Conservation (phyloP, 768 basidiomycete species). For the Podaxis sp. region DNA sequence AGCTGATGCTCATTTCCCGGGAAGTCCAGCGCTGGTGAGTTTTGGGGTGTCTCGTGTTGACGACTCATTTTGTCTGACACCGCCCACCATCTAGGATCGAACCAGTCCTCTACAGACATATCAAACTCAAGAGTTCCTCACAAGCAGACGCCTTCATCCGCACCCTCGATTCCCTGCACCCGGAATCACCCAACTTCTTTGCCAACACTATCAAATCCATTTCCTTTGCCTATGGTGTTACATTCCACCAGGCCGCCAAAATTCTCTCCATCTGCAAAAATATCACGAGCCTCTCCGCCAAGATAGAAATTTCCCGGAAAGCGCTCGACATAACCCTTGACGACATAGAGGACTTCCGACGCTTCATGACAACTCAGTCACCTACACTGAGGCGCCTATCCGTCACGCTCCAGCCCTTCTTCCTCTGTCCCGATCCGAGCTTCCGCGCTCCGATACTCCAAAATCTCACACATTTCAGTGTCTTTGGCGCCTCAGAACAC, state of each 20-base stretch:
- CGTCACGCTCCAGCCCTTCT: slow-evolving; percentile 3
- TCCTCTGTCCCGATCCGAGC: slow-evolving; percentile 10
- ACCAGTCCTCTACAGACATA: slow-evolving; percentile 12
- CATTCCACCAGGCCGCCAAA: slow-evolving; percentile 11
- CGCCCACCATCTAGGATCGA: slow-evolving; percentile 1
- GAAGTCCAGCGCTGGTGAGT: slow-evolving; percentile 14
- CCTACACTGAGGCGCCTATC: slow-evolving; percentile 8
- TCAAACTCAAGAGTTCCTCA: slow-evolving; percentile 2
- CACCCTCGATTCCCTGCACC: neutral
- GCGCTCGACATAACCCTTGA: slow-evolving; percentile 4
- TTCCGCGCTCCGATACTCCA: slow-evolving; percentile 6
- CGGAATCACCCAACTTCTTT: neutral
- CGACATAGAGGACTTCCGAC: slow-evolving; percentile 3
- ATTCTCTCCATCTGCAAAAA: slow-evolving; percentile 7
- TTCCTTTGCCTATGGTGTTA: slow-evolving; percentile 13
- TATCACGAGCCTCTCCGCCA: slow-evolving; percentile 3
- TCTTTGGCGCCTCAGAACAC: slow-evolving; percentile 8
- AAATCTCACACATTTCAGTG: slow-evolving; percentile 10
- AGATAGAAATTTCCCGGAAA: neutral
- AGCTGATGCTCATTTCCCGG: slow-evolving; percentile 1
- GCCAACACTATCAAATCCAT: slow-evolving; percentile 9
- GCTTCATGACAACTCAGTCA: slow-evolving; percentile 1
- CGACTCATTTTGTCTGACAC: neutral
- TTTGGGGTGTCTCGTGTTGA: neutral
- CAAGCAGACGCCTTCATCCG: slow-evolving; percentile 13